Conservation (phyloP, 441 rosid genomes). For the Gossypium schwendimanii region DNA sequence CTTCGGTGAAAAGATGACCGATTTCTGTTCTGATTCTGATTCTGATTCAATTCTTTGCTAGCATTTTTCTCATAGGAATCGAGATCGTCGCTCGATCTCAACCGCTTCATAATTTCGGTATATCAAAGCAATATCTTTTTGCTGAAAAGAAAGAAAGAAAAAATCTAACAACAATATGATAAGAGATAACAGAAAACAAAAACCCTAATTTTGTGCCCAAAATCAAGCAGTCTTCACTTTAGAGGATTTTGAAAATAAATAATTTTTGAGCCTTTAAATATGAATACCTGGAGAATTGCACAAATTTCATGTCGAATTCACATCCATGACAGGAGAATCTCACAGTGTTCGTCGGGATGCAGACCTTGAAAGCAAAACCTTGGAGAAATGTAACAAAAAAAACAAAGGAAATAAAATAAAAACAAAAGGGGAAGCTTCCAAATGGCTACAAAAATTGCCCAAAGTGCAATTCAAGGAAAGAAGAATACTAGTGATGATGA, state of each 20-base stretch:
- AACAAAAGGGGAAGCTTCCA: not conserved
- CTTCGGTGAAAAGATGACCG: constrained; percentile 48
- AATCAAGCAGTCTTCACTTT: not conserved
- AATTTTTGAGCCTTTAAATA: not conserved
- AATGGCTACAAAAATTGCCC: not conserved
- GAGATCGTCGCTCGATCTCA: constrained; percentile 82
- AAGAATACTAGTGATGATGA: not conserved
- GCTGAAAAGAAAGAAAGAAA: not conserved
- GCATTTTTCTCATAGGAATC: constrained; percentile 53
- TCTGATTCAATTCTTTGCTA: constrained; percentile 36
- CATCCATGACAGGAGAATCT: not conserved
- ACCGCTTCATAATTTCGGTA: constrained; percentile 50
- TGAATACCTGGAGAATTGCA: constrained; percentile 6
- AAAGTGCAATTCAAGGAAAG: not conserved
- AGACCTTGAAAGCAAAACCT: not conserved
- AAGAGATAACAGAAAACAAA: not conserved
- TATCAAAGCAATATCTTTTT: not conserved
- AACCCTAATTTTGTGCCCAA: constrained; percentile 20
- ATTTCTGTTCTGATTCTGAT: constrained; percentile 34
- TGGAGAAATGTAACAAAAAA: not conserved
- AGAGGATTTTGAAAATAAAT: not conserved
- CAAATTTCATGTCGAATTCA: constrained; percentile 8
- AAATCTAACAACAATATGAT: not conserved
- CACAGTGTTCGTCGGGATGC: not conserved
- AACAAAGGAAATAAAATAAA: not conserved